Conservation (phyloP, 352 stramenopile genomes). For the Phytopythium oedochilum region DNA sequence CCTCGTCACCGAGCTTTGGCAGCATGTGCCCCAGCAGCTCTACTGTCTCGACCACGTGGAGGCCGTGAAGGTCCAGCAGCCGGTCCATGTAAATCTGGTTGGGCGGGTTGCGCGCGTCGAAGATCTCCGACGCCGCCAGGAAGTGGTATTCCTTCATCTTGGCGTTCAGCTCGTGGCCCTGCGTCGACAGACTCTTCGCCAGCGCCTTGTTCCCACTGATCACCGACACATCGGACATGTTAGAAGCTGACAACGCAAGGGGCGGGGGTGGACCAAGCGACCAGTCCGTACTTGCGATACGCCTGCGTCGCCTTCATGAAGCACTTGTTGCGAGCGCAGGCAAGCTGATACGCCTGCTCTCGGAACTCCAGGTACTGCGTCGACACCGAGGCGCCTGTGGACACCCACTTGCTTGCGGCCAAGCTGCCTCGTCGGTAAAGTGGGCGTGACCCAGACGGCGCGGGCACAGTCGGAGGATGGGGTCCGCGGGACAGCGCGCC, state of each 20-base stretch:
- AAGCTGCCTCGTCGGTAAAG: slow-evolving; percentile 55
- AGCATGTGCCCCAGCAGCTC: slow-evolving; percentile 75
- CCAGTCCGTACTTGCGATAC: slow-evolving; percentile 64
- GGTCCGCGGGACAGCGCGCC: slow-evolving; percentile 7
- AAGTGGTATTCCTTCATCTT: slow-evolving; percentile 87
- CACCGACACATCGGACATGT: slow-evolving; percentile 7
- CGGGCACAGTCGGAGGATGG: slow-evolving; percentile 3
- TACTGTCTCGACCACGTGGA: slow-evolving; percentile 77
- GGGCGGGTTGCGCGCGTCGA: slow-evolving; percentile 70
- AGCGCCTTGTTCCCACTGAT: slow-evolving; percentile 67
- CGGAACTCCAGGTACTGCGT: slow-evolving; percentile 74
- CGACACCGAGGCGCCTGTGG: slow-evolving; percentile 48
- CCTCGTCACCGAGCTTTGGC: slow-evolving; percentile 61
- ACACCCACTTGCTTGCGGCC: slow-evolving; percentile 52
- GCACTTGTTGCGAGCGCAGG: slow-evolving; percentile 80
- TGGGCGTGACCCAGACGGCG: slow-evolving; percentile 18
- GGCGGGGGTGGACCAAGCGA: too few relatives aligned
- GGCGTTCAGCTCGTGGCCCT: slow-evolving; percentile 77
- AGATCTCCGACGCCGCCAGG: slow-evolving; percentile 67
- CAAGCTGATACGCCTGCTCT: slow-evolving; percentile 74
- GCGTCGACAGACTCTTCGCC: slow-evolving; percentile 63
- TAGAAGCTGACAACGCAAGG: slow-evolving; percentile 2
- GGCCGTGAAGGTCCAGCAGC: slow-evolving; percentile 79
- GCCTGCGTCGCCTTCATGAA: slow-evolving; percentile 85
- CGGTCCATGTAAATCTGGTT: slow-evolving; percentile 72